phyloP scores from a whole-genome alignment of 2,329 filamentous ascomycete species.

The Botrytis tulipae region DNA sequence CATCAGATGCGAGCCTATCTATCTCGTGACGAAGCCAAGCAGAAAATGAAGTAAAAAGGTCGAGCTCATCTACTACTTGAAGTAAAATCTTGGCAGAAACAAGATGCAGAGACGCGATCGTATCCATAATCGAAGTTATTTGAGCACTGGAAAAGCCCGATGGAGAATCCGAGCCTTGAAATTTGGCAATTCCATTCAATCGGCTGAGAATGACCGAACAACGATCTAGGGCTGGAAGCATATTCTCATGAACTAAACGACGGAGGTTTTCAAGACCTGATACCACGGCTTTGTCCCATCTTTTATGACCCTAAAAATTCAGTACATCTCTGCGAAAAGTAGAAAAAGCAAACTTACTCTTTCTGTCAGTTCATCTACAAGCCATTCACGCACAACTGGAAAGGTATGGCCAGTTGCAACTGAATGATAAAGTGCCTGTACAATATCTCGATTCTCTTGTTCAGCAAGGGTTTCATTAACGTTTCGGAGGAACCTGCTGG shows the following conservation, averaged over 20 bases:
- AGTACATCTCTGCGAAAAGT: conserved; percentile 18
- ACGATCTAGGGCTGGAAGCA: conserved; percentile 83
- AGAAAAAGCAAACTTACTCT: conserved; percentile 52
- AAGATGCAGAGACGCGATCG: conserved; percentile 71
- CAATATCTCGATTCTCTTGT: conserved; percentile 62
- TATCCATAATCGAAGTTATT: conserved; percentile 65
- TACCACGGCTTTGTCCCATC: conserved; percentile 87
- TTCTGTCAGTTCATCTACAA: conserved; percentile 79
- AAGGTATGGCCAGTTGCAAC: conserved; percentile 81
- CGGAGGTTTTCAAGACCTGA: conserved; percentile 76
- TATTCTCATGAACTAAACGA: conserved; percentile 78
- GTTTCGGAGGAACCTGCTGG: conserved; percentile 71
- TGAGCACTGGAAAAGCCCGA: conserved; percentile 65
- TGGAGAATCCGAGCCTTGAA: conserved; percentile 64
- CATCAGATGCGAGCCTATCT: conserved; percentile 67
- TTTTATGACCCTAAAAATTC: conserved; percentile 71
- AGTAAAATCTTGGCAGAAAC: conserved; percentile 71
- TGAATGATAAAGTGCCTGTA: conserved; percentile 78
- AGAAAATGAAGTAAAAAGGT: conserved; percentile 75
- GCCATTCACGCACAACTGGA: conserved; percentile 76
- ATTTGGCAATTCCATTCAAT: conserved; percentile 78
- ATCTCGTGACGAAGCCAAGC: conserved; percentile 83
- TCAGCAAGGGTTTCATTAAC: conserved; percentile 73
- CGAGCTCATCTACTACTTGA: conserved; percentile 71
- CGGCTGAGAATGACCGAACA: conserved; percentile 78